Evolutionary conservation across 2,329 filamentous ascomycete genomes (phyloP), one percentile per base, ranked within the genome.

Genomic region (Ceratocystis colombiana): DNA sequence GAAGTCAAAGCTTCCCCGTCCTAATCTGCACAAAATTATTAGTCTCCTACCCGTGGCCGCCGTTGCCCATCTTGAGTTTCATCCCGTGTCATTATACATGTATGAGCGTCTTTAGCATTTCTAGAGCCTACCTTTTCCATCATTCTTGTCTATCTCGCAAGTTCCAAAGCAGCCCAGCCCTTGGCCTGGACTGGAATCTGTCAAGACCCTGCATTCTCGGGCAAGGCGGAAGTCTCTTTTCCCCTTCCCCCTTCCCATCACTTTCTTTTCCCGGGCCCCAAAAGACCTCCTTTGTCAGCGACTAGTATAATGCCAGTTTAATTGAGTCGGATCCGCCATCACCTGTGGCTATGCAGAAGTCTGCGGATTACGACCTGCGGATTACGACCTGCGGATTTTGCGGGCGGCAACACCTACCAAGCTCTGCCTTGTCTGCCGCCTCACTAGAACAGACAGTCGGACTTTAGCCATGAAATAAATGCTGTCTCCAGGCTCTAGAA

Each of bases 221-320:
- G 22, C 44, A n/a, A 46, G 41, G 61, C 61, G 61, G 61, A 46
- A 63, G 61, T 48, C 41, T 63, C 17, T 10, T 30, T 15, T 17
- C 55, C n/a, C 55, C 55, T 25, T 25, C 30, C 55, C 55, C 55
- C 53, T 57, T 59, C 55, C 15, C 30, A 59, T 59, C 55, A 59
- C 55, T 10, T 59, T 12, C 28, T 37, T 17, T 59, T 33, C 28
- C 55, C 55, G 55, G 15, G 4, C 25, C 28, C 55, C 55, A 37
- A 59, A 59, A 33, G 28, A 37, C 33, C 55, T 30, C 55, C 55
- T 59, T 59, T n/a, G 28, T 8, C 28, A 37, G 55, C 55, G 30
- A 59, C 28, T n/a, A 59, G 55, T 59, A 37, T 33, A 37, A 8
- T 20, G 15, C 28, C 30, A 41, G 7, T n/a, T 12, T 30, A 30